phyloP scores from a whole-genome alignment of 108 stramenopile genomes.

The Skeletonema menzelii region DNA sequence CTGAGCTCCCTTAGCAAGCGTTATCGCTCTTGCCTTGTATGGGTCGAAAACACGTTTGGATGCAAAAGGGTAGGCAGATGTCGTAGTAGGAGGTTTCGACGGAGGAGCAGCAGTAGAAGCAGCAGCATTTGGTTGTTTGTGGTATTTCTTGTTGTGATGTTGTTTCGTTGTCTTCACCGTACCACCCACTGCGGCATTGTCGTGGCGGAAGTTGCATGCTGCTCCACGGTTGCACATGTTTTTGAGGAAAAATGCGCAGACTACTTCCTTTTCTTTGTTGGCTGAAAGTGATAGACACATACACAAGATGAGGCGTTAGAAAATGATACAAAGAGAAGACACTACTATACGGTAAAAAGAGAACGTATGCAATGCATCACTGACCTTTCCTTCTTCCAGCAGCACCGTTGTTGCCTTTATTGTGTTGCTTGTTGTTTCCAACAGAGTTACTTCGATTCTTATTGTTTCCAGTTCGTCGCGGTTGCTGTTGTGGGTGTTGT shows the following conservation, averaged over 20 bases:
- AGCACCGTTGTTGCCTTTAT: not conserved
- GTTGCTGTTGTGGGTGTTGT: not conserved
- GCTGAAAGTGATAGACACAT: not conserved
- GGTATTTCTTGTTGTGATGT: not conserved
- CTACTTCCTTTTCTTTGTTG: constrained; percentile 13
- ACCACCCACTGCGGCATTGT: constrained; percentile 15
- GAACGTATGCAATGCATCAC: not conserved
- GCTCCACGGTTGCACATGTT: constrained; percentile 71
- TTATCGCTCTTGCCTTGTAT: constrained; percentile 42
- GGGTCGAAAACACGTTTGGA: constrained; percentile 40
- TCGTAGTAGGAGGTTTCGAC: not conserved
- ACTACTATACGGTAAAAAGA: not conserved
- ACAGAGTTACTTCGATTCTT: constrained; percentile 3
- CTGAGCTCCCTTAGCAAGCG: constrained; percentile 40
- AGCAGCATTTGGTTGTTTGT: not conserved
- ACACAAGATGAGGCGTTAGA: not conserved
- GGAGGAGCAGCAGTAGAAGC: constrained; percentile 3
- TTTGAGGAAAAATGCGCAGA: constrained; percentile 66
- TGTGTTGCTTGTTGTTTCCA: not conserved
- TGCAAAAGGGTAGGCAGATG: not conserved
- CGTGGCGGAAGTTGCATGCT: constrained; percentile 73
- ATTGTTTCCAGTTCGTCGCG: not conserved
- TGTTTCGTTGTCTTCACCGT: constrained; percentile 1
- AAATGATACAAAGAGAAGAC: not conserved
- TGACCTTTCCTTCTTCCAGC: not conserved